Base-by-base conservation (phyloP, 1,284 basidiomycete genomes). In the Heterobasidion occidentale region DNA sequence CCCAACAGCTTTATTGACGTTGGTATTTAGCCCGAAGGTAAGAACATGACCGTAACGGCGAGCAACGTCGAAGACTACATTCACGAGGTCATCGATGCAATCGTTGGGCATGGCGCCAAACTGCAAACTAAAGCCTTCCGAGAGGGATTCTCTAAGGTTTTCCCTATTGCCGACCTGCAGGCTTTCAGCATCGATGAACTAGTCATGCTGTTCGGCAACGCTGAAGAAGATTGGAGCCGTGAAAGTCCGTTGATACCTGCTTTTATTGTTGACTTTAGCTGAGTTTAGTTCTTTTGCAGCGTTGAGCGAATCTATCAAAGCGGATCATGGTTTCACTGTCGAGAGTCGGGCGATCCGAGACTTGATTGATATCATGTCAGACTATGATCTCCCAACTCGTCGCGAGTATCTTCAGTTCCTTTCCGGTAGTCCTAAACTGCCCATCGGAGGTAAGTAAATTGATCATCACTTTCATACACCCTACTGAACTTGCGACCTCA, bases 281-380 rank as follows among this genome's bases (percentile, higher is more conserved):
- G 64, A 58, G 20, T 20, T 34, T 56, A 19, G 9, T 34, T 71
- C 54, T 53, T 51, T 20, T 48, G 3, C 60, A 90, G 95, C 94
- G n/a, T 78, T 99, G 48, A 84, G 83, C 55, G 92, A 94, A 67
- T 84, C 89, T 6, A 74, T 98, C 72, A 98, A 98, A 71, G 96
- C 97, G 9, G 97, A 99, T 67, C 97, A 99, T 69, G 97, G 97
- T 9, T 98, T 96, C 77, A 95, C 95, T 62, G 85, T 90, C 19
- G 96, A 98, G 69, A 96, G 92, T 67, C 83, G 86, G 35, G 85
- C 94, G 1, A 94, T 99, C 62, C 84, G 86, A 48, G 87, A 94
- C 66, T 78, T 99, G 59, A 74, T 98, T 42, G 88, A 90, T 57
- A 83, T 95, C 64, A 92, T 99, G 86, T 77, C 91, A 0, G 79